Percentiles rank a stretch among this genome's conserved stretches.
Conservation (phyloP, 345 rosid species). For the Toxicodendron radicans region DNA sequence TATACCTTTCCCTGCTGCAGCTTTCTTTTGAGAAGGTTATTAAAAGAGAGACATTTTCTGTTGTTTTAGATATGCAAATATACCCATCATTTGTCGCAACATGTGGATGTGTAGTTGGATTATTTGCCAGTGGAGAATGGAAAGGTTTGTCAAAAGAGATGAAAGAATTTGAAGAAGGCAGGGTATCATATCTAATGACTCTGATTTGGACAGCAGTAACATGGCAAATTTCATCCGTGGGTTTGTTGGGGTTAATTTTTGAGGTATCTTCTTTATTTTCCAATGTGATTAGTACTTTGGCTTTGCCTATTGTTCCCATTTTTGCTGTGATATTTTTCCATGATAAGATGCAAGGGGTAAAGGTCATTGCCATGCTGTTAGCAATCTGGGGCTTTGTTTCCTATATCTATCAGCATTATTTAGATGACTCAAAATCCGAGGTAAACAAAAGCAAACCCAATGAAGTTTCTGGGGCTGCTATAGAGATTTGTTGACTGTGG, state of each 20-base stretch:
- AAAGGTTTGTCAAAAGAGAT: conserved; percentile 34
- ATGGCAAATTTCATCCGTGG: conserved; percentile 50
- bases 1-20: conserved; percentile 48
- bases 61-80: conserved; percentile 46
- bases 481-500: conserved; percentile 26
- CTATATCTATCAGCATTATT: conserved; percentile 47
- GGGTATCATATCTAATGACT: conserved; percentile 41
- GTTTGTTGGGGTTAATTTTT: conserved; percentile 47
- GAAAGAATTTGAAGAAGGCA: conserved; percentile 35
- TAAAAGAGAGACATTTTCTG: conserved; percentile 38
- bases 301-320: conserved; percentile 45
- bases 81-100: conserved; percentile 46
- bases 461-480: conserved; percentile 6
- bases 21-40: conserved; percentile 47
- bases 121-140: conserved; percentile 55
- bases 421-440: conserved; percentile 34
- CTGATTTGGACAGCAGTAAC: conserved; percentile 48
- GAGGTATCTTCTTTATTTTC: conserved; percentile 58
- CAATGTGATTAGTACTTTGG: conserved; percentile 50
- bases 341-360: conserved; percentile 58
- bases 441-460: background rate
- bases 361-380: conserved; percentile 49
- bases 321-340: conserved; percentile 52
- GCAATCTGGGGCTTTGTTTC: conserved; percentile 58
- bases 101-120: conserved; percentile 40